These are phyloP conservation scores for Cerioporus squamosus DNA, from an alignment of 1,284 basidiomycete species.

Conservation along the genomic window DNA sequence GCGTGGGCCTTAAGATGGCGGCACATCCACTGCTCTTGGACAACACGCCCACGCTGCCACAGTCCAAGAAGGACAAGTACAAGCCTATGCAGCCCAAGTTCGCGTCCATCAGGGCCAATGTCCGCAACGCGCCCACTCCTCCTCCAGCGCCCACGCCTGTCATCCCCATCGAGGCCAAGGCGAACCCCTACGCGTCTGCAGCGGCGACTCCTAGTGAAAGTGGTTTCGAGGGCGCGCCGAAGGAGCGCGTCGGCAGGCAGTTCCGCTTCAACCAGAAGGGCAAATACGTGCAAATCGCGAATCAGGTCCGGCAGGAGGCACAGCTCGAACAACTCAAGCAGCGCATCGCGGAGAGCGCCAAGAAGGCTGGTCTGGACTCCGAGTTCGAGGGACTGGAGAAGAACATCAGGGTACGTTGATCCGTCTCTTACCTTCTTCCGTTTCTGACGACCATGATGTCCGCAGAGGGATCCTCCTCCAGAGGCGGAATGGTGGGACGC, in stretches of 20 bases:
- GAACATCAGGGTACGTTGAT: conserved; percentile 69
- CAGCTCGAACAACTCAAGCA: conserved; percentile 93
- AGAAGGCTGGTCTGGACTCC: conserved; percentile 91
- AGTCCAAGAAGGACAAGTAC: conserved; percentile 87
- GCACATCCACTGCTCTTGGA: conserved; percentile 88
- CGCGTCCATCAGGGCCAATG: conserved; percentile 89
- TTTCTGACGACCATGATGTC: not conserved
- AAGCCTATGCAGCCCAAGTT: conserved; percentile 98
- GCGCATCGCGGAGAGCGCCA: conserved; percentile 89
- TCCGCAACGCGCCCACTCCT: conserved; percentile 69
- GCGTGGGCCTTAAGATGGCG: conserved; percentile 86
- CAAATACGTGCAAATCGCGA: conserved; percentile 86
- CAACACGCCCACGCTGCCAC: conserved; percentile 54
- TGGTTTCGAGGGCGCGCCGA: conserved; percentile 70
- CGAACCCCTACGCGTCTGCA: conserved; percentile 77
- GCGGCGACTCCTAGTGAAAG: conserved; percentile 55
- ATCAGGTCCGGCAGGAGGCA: conserved; percentile 82
- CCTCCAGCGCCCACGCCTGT: conserved; percentile 57
- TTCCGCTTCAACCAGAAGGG: conserved; percentile 91
- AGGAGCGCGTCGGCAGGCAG: conserved; percentile 69
- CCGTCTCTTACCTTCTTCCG: not conserved
- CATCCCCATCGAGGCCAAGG: conserved; percentile 43
- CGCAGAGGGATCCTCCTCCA: conserved; percentile 82
- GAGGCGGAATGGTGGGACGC: conserved; percentile 98
- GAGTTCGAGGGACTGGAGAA: conserved; percentile 93